These are phyloP conservation scores for Gossypium sturtianum DNA, from an alignment of 345 rosid genomes.

Conservation along the genomic window DNA sequence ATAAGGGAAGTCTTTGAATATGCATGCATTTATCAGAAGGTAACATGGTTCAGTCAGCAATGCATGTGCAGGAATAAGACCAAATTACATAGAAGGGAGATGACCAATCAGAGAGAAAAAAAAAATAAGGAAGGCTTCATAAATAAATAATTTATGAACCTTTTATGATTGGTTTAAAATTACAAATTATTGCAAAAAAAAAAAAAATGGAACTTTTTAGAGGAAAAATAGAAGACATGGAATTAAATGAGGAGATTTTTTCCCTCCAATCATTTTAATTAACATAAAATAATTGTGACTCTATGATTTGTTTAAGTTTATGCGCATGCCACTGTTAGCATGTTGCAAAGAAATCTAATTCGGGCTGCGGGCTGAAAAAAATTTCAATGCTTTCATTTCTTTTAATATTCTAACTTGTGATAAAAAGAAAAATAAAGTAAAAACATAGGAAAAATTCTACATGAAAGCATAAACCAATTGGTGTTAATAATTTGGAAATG, in stretches of 20 bases:
- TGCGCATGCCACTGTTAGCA: not conserved
- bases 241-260: not conserved
- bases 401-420: not conserved
- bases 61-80: conserved; percentile 47
- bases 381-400: not conserved
- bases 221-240: not conserved
- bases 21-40: conserved; percentile 53
- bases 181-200: not conserved
- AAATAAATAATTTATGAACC: conserved; percentile 10
- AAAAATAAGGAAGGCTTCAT: conserved; percentile 1
- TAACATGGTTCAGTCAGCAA: conserved; percentile 65
- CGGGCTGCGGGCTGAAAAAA: not conserved
- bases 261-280: not conserved
- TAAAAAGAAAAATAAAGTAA: not conserved
- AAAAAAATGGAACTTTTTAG: not conserved
- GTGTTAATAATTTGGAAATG: conserved; percentile 26
- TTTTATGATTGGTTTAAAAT: conserved; percentile 8
- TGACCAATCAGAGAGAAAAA: conserved; percentile 9
- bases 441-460: not conserved
- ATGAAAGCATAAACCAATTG: not conserved
- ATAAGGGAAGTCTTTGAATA: conserved; percentile 31
- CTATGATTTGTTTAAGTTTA: not conserved
- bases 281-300: not conserved
- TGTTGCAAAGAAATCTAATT: not conserved
- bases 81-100: conserved; percentile 12